Evolutionary conservation across 2,329 filamentous ascomycete genomes (phyloP), one percentile per base, ranked within the genome.

Genomic region (Fonsecaea pedrosoi): DNA sequence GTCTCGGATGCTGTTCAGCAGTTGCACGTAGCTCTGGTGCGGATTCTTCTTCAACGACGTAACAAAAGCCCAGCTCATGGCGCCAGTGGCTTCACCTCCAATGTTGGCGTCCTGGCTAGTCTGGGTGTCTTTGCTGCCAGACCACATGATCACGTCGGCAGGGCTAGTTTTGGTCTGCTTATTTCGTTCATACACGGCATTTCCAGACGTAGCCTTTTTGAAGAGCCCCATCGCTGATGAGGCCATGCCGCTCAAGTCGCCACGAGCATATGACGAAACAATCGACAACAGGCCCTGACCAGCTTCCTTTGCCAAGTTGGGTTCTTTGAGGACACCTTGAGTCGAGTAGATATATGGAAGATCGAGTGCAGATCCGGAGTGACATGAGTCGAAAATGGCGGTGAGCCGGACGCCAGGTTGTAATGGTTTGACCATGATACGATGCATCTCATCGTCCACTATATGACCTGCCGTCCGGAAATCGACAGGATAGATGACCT

Each of bases 1-100:
- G 65, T 97, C 94, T 65, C 95, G 91, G 75, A 99, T 94, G 79
- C 90, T 97, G 84, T 97, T 98, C 72, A 99, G 86, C 65, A 99
- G 83, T 83, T 97, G 90, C 59, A 98, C 92, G 76, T 99, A 99
- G 81, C 91, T 97, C 83, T 98, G 95, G 77, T 96, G 90, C 0
- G 92, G 92, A 76, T 96, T 96, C 82, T 94, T 92, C 84, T 91
- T 94, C 75, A 98, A 85, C 21, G 94, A 90, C 1, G 86, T 89
- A 78, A 99, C 95, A 78, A 99, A 99, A 1, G 95, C 95, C 88
- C 91, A 97, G 3, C 93, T 97, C 95, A 99, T 98, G 78, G 95
- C 95, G 63, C 95, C 95, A 0, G 95, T 99, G 38, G 95, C 94
- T 81, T 97, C 86, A 64, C 92, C 89, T 53, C 86, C 87, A 72